phyloP scores from a whole-genome alignment of 1,284 basidiomycete species.

The Coniophora puteana region DNA sequence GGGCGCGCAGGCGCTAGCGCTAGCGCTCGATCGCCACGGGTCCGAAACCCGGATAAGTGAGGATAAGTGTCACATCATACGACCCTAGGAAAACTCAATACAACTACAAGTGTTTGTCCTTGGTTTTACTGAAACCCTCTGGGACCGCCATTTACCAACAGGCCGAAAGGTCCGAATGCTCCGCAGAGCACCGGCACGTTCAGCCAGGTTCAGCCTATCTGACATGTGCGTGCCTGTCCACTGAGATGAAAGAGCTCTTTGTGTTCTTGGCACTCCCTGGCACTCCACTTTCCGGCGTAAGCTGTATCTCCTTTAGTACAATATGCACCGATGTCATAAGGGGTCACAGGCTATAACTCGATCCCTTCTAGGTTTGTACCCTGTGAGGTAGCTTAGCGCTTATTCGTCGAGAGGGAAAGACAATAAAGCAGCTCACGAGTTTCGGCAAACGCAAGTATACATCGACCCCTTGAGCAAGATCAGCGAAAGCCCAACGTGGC shows the following conservation, averaged over 20 bases:
- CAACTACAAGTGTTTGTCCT: too few relatives aligned
- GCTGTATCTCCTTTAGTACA: constrained; percentile 1
- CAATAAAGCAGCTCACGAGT: constrained; percentile 49
- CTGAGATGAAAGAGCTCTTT: constrained; percentile 2
- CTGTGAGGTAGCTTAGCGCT: constrained; percentile 32
- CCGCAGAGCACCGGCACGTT: neutral
- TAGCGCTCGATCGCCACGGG: constrained; percentile 1
- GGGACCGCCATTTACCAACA: too few relatives aligned
- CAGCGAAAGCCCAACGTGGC: neutral
- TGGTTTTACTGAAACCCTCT: too few relatives aligned
- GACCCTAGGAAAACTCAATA: too few relatives aligned
- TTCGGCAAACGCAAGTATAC: constrained; percentile 79
- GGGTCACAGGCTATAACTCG: constrained; percentile 54
- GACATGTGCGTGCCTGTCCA: constrained; percentile 3
- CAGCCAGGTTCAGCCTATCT: constrained; percentile 2
- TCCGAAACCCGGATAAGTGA: too few relatives aligned
- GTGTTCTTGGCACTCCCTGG: constrained; percentile 3
- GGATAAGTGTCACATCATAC: too few relatives aligned
- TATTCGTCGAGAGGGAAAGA: neutral
- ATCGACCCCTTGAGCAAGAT: constrained; percentile 58
- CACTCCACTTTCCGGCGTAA: neutral
- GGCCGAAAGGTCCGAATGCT: neutral
- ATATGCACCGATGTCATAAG: neutral
- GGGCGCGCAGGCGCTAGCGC: neutral
- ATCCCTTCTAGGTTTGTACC: constrained; percentile 83